Conservation (phyloP, 805 yeast genomes). For the Maudiozyma barnettii region DNA sequence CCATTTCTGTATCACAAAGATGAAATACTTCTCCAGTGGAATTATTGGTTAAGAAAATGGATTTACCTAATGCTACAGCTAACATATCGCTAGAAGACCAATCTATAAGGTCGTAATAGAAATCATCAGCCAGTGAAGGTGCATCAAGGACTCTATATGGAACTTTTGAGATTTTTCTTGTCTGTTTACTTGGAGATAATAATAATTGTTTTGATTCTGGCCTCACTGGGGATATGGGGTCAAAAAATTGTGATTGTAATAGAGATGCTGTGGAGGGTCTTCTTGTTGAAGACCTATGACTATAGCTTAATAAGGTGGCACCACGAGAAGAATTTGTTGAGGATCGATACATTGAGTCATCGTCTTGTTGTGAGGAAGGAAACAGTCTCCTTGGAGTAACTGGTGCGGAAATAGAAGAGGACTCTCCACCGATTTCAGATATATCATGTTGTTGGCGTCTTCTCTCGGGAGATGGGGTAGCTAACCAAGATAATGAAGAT, state of each 20-base stretch:
- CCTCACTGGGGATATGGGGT: slow-evolving; percentile 78
- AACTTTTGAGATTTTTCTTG: slow-evolving; percentile 69
- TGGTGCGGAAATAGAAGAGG: slow-evolving; percentile 16
- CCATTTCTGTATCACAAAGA: slow-evolving; percentile 64
- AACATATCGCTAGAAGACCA: slow-evolving; percentile 89
- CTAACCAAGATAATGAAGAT: background rate
- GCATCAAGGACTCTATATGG: slow-evolving; percentile 94
- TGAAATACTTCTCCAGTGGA: slow-evolving; percentile 72
- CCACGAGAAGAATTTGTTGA: slow-evolving; percentile 27
- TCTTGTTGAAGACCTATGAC: slow-evolving; percentile 50
- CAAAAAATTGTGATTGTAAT: slow-evolving; percentile 52
- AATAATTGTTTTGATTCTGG: slow-evolving; percentile 75
- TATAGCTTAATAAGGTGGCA: slow-evolving; percentile 63
- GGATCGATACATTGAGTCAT: slow-evolving; percentile 16
- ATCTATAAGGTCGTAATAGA: slow-evolving; percentile 82
- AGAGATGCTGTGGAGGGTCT: slow-evolving; percentile 52
- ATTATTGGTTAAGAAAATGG: slow-evolving; percentile 89
- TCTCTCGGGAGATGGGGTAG: slow-evolving; percentile 7
- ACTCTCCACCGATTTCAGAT: background rate
- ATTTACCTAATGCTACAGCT: slow-evolving; percentile 83
- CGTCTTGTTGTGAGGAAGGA: slow-evolving; percentile 1
- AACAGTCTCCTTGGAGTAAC: slow-evolving; percentile 30
- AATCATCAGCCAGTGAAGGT: slow-evolving; percentile 89
- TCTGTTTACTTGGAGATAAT: slow-evolving; percentile 71
- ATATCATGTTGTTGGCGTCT: background rate